Evolutionary conservation across 2,329 filamentous ascomycete species (phyloP).

Genomic region (Fusarium hainanense): DNA sequence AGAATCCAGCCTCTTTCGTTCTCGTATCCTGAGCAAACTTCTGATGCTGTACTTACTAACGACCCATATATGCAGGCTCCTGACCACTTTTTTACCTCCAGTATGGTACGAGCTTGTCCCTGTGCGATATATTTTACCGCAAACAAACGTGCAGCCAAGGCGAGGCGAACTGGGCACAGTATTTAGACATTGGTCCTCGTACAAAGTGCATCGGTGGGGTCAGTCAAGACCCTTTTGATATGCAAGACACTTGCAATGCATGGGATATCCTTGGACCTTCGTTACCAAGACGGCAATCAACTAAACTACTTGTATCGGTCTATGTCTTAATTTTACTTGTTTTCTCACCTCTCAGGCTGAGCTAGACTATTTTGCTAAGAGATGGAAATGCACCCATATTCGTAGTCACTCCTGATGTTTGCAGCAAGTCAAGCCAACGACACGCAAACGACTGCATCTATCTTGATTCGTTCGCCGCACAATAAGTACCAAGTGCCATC

Average conservation of each 20-base stretch:
- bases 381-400: background rate
- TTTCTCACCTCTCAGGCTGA: constrained; percentile 5
- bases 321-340: background rate
- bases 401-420: background rate
- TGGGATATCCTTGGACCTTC: constrained; percentile 20
- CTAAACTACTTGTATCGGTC: background rate
- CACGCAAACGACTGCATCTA: background rate
- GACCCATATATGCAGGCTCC: background rate
- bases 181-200: background rate
- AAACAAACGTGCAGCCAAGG: background rate
- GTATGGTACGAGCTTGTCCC: background rate
- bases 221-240: constrained; percentile 13
- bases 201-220: constrained; percentile 8
- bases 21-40: background rate
- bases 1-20: constrained; percentile 22
- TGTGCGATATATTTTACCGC: background rate
- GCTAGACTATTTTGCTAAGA: constrained; percentile 7
- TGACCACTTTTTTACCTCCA: constrained; percentile 5
- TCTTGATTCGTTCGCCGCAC: background rate
- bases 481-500: background rate
- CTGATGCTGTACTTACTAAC: background rate
- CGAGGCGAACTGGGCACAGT: background rate
- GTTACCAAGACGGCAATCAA: background rate
- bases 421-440: constrained; percentile 1
- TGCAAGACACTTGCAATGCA: constrained; percentile 35